Evolutionary conservation across 495 filamentous ascomycete species (phyloP).

Genomic region (Aspergillus wentii): DNA sequence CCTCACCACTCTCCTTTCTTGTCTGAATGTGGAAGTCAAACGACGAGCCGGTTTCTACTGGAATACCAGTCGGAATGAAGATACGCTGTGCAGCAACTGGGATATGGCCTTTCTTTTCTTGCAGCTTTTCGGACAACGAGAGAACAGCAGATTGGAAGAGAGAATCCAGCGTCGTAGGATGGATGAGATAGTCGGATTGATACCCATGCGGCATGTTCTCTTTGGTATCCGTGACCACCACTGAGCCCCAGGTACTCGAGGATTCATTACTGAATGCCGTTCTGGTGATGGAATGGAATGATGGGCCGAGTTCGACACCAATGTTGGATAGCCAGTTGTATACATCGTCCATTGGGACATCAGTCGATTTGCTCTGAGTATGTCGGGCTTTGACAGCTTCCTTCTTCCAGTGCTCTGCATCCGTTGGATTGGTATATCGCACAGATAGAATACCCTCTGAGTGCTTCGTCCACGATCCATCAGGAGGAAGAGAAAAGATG

Average conservation of each 20-base stretch:
- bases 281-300: constrained; percentile 14
- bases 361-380: constrained; percentile 13
- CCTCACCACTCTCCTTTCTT: constrained; percentile 8
- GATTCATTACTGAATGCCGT: constrained; percentile 17
- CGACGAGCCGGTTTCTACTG: constrained; percentile 7
- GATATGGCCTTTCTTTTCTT: constrained; percentile 13
- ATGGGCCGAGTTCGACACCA: constrained; percentile 19
- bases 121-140: constrained; percentile 11
- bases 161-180: constrained; percentile 29
- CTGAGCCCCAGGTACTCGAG: constrained; percentile 11
- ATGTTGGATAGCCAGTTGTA: constrained; percentile 21
- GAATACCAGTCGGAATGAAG: constrained; percentile 12
- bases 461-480: constrained; percentile 18
- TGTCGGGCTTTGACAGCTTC: too few relatives aligned
- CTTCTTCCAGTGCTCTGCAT: constrained; percentile 5
- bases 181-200: constrained; percentile 19
- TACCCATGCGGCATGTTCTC: constrained; percentile 15
- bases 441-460: constrained; percentile 14
- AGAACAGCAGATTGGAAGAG: constrained; percentile 25
- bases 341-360: constrained; percentile 9
- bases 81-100: constrained; percentile 16
- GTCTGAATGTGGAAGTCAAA: constrained; percentile 16
- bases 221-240: constrained; percentile 17
- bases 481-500: constrained; percentile 19
- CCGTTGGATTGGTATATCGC: constrained; percentile 8